Evolutionary conservation across 495 filamentous ascomycete species (phyloP).

Genomic region (Podospora fimiseda): DNA sequence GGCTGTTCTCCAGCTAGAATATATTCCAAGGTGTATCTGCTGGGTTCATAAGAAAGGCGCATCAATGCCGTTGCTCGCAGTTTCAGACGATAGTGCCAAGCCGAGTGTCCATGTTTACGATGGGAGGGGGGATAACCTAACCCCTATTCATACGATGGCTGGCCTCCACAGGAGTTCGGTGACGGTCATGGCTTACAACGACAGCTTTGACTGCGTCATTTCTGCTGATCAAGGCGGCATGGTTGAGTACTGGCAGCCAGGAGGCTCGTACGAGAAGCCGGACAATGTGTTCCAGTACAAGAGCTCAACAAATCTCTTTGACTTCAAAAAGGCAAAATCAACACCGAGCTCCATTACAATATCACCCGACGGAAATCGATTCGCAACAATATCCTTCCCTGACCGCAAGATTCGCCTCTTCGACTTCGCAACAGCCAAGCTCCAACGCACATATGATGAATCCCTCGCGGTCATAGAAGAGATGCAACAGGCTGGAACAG

Average conservation of each 20-base stretch:
- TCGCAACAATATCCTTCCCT: slow-evolving; percentile 86
- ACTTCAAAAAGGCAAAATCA: slow-evolving; percentile 93
- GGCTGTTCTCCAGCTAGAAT: slow-evolving; percentile 69
- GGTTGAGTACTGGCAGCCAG: slow-evolving; percentile 93
- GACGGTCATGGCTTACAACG: slow-evolving; percentile 80
- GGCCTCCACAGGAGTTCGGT: slow-evolving; percentile 73
- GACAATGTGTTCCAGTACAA: slow-evolving; percentile 88
- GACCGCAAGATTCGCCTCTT: slow-evolving; percentile 90
- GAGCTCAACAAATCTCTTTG: slow-evolving; percentile 86
- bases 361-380: slow-evolving; percentile 75
- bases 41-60: slow-evolving; percentile 90
- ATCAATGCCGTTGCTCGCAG: slow-evolving; percentile 76
- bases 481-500: slow-evolving; percentile 90
- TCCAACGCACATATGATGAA: slow-evolving; percentile 91
- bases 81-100: slow-evolving; percentile 68
- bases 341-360: slow-evolving; percentile 77
- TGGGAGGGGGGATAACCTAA: slow-evolving; percentile 72
- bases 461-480: slow-evolving; percentile 77
- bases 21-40: slow-evolving; percentile 71
- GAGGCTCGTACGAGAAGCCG: slow-evolving; percentile 78
- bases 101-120: slow-evolving; percentile 76
- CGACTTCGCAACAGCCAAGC: slow-evolving; percentile 81
- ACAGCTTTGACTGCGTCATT: slow-evolving; percentile 79
- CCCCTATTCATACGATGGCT: slow-evolving; percentile 66
- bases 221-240: slow-evolving; percentile 88